phyloP scores from a whole-genome alignment of 805 yeast species.

The Candida michaelii region DNA sequence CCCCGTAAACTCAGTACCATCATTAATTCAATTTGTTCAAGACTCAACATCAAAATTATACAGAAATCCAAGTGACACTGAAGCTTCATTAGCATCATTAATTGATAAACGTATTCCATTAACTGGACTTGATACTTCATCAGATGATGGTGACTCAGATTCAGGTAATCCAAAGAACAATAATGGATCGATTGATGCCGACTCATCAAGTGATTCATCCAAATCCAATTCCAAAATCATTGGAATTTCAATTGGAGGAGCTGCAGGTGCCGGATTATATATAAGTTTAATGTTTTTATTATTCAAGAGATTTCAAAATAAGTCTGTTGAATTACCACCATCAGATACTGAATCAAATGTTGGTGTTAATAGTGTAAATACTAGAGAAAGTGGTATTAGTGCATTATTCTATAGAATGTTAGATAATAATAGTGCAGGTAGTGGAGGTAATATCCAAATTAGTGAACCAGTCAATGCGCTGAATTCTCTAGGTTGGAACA shows the following conservation, averaged over 20 bases:
- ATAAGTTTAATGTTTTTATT: constrained; percentile 58
- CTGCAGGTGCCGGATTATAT: constrained; percentile 70
- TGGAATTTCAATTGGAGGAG: constrained; percentile 82
- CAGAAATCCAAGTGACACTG: constrained; percentile 54
- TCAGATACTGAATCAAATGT: constrained; percentile 40
- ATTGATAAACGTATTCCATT: constrained; percentile 73
- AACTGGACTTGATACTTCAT: constrained; percentile 37
- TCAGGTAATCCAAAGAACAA: constrained; percentile 14
- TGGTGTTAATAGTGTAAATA: constrained; percentile 21
- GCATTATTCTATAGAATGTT: constrained; percentile 27
- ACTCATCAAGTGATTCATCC: constrained; percentile 11
- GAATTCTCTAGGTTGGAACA: constrained; percentile 69
- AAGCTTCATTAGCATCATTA: constrained; percentile 57
- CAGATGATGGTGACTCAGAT: constrained; percentile 19
- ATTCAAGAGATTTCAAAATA: constrained; percentile 48
- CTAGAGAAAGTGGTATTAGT: constrained; percentile 24
- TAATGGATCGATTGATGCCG: constrained; percentile 37
- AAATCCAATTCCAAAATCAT: constrained; percentile 49
- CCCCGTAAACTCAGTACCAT: constrained; percentile 52
- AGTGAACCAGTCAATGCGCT: constrained; percentile 70
- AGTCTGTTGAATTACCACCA: constrained; percentile 38
- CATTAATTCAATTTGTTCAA: constrained; percentile 50
- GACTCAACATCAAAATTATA: constrained; percentile 60
- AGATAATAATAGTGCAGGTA: constrained; percentile 8
- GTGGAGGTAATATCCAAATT: constrained; percentile 35